Percentiles rank a stretch among this genome's conserved stretches.
Evolutionary conservation across 768 basidiomycete species (phyloP).

Genomic region (Crepidotus variabilis): DNA sequence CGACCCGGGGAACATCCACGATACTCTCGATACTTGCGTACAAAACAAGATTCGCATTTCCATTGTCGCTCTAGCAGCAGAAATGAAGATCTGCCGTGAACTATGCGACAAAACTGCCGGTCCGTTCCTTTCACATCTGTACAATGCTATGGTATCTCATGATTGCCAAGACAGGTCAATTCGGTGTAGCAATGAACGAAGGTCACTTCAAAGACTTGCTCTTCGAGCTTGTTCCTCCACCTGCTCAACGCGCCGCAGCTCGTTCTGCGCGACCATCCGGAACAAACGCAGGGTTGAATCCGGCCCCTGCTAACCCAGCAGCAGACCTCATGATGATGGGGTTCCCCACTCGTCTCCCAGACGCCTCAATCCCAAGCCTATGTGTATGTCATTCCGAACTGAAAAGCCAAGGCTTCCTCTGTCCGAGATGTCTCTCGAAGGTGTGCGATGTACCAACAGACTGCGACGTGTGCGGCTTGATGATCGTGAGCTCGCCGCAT

Average conservation of each 20-base stretch:
- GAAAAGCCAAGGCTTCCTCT: slow-evolving; percentile 91
- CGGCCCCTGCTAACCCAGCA: slow-evolving; percentile 47
- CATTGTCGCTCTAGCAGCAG: slow-evolving; percentile 91
- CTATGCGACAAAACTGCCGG: slow-evolving; percentile 91
- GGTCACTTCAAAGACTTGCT: slow-evolving; percentile 94
- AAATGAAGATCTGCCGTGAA: slow-evolving; percentile 96
- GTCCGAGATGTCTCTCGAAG: slow-evolving; percentile 89
- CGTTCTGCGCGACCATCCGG: slow-evolving; percentile 35
- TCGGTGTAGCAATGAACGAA: slow-evolving; percentile 98
- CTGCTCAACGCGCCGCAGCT: slow-evolving; percentile 65
- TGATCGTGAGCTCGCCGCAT: slow-evolving; percentile 98
- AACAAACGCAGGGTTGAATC: slow-evolving; percentile 1
- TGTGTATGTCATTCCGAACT: slow-evolving; percentile 94
- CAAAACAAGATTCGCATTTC: slow-evolving; percentile 86
- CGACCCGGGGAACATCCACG: slow-evolving; percentile 95
- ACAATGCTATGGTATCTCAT: slow-evolving; percentile 4
- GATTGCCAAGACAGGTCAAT: slow-evolving; percentile 52
- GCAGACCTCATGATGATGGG: slow-evolving; percentile 99
- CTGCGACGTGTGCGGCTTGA: slow-evolving; percentile 93
- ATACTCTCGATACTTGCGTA: slow-evolving; percentile 84
- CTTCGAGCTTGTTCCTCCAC: slow-evolving; percentile 94
- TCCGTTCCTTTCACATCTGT: slow-evolving; percentile 29
- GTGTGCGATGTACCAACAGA: slow-evolving; percentile 98
- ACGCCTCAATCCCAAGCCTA: slow-evolving; percentile 75
- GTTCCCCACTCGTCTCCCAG: slow-evolving; percentile 89